phyloP scores from a whole-genome alignment of 2,329 filamentous ascomycete genomes.

The Acarospora socialis region DNA sequence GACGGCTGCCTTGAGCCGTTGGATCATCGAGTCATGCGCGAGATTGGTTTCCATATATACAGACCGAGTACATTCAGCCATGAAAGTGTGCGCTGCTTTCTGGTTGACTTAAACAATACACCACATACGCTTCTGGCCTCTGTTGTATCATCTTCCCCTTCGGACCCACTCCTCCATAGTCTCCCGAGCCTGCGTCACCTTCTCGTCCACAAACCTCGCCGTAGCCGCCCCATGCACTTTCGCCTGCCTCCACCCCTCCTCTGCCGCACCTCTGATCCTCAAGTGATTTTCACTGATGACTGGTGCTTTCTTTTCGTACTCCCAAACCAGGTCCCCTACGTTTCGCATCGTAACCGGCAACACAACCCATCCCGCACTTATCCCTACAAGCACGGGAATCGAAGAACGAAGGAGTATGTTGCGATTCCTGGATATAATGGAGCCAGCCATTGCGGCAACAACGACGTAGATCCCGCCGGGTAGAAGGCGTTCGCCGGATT shows the following conservation, averaged over 20 bases:
- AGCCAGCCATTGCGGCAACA: constrained; percentile 87
- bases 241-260: constrained; percentile 57
- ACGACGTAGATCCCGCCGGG: constrained; percentile 85
- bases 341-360: constrained; percentile 85
- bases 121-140: too few relatives aligned
- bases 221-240: constrained; percentile 59
- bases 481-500: constrained; percentile 77
- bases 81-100: too few relatives aligned
- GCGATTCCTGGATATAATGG: constrained; percentile 77
- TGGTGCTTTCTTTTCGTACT: constrained; percentile 82
- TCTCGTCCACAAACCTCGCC: constrained; percentile 61
- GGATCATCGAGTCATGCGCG: too few relatives aligned
- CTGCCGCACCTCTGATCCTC: constrained; percentile 51
- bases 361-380: constrained; percentile 70
- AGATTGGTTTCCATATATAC: too few relatives aligned
- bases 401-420: constrained; percentile 67
- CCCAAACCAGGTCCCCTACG: constrained; percentile 73
- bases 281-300: constrained; percentile 70
- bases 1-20: too few relatives aligned
- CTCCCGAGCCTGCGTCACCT: constrained; percentile 61
- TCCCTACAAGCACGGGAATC: constrained; percentile 63
- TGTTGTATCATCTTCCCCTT: constrained; percentile 65
- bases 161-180: constrained; percentile 77
- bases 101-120: too few relatives aligned
- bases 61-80: too few relatives aligned